A percentile compares a stretch with the other conserved stretches of the same genome.
phyloP scores from a whole-genome alignment of 345 rosid species.

The Acer yangbiense region DNA sequence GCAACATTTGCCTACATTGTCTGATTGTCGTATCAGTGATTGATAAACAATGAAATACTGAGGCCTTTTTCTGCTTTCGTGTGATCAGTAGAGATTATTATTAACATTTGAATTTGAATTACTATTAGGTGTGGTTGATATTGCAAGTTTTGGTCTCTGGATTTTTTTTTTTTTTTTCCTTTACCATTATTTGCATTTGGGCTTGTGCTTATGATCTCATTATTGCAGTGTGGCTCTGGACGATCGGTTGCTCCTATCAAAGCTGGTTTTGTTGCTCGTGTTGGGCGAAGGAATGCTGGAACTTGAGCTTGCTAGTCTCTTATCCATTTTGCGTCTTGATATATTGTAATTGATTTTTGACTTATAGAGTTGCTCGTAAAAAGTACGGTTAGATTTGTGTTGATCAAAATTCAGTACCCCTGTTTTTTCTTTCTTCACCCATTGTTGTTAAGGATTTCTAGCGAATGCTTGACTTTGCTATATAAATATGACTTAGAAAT shows the following conservation, averaged over 20 bases:
- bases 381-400: neutral
- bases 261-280: slow-evolving; percentile 98
- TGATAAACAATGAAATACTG: neutral
- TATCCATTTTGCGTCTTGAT: neutral
- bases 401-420: neutral
- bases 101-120: neutral
- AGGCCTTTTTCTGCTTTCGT: neutral
- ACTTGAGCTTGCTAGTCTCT: slow-evolving; percentile 31
- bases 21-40: slow-evolving; percentile 14
- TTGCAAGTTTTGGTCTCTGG: too few species aligned
- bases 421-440: neutral
- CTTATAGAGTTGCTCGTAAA: too few species aligned
- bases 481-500: neutral
- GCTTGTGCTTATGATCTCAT: neutral
- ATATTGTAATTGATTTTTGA: too few species aligned
- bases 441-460: neutral
- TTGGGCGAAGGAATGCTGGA: slow-evolving; percentile 83
- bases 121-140: too few species aligned
- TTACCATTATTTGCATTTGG: neutral
- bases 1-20: slow-evolving; percentile 16
- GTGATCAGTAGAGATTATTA: neutral
- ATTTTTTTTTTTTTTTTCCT: too few species aligned
- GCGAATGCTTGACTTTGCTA: neutral
- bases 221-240: slow-evolving; percentile 88
- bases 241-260: slow-evolving; percentile 95